Evolutionary conservation across 257 asterid species (phyloP).

Genomic region (Dorcoceras hygrometricum): DNA sequence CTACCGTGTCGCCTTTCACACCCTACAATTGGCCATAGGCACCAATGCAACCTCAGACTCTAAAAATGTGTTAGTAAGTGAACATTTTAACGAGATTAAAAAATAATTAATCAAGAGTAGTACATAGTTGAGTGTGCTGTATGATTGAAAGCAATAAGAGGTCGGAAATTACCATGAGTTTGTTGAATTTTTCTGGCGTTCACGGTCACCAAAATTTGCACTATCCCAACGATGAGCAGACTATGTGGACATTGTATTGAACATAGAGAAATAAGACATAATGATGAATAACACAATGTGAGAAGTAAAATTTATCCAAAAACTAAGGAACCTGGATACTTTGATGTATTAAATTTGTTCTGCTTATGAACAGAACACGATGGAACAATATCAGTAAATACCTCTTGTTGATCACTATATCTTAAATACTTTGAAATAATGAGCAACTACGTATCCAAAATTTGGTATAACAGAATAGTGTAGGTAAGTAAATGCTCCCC

Average conservation of each 20-base stretch:
- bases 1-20: constrained; percentile 71
- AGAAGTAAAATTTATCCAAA: background rate
- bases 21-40: constrained; percentile 98
- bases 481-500: background rate
- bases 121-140: constrained; percentile 21
- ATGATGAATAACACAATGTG: constrained; percentile 41
- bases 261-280: constrained; percentile 36
- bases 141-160: constrained; percentile 22
- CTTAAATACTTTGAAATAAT: background rate
- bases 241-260: constrained; percentile 45
- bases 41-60: constrained; percentile 99
- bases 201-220: constrained; percentile 77
- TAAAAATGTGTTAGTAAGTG: constrained; percentile 80
- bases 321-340: constrained; percentile 13
- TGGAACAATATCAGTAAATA: background rate
- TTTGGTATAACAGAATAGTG: constrained; percentile 7
- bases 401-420: background rate
- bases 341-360: constrained; percentile 9
- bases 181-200: constrained; percentile 91
- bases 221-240: constrained; percentile 80
- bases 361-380: constrained; percentile 1
- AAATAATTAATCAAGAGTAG: constrained; percentile 8
- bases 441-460: constrained; percentile 1
- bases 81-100: too few species aligned
- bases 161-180: constrained; percentile 86